Evolutionary conservation across 1,284 basidiomycete genomes (phyloP).

Genomic region (Chondrostereum purpureum): DNA sequence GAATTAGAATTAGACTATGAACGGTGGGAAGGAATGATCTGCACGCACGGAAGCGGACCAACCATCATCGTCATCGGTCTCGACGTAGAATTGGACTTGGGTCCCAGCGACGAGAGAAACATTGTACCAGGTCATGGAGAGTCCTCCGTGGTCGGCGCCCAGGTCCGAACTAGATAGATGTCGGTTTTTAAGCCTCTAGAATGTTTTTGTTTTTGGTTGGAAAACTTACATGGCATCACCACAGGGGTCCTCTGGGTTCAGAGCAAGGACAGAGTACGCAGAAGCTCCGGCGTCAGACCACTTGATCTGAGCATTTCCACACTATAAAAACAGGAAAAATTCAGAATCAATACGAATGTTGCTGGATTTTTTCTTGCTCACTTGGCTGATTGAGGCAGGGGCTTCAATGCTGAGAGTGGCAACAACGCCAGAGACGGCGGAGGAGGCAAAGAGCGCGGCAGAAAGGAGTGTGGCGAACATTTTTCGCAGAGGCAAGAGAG

Average conservation of each 20-base stretch:
- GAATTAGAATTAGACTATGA: constrained; percentile 2
- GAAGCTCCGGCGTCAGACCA: constrained; percentile 40
- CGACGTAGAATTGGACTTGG: constrained; percentile 45
- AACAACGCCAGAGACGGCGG: constrained; percentile 44
- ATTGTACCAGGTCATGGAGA: constrained; percentile 37
- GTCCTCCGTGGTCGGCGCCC: constrained; percentile 33
- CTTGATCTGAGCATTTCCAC: constrained; percentile 40
- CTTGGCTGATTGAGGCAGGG: constrained; percentile 45
- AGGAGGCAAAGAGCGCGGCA: constrained; percentile 55
- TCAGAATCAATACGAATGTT: not conserved
- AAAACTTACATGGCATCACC: constrained; percentile 49
- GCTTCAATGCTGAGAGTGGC: constrained; percentile 49
- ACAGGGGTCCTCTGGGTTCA: constrained; percentile 47
- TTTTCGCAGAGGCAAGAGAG: constrained; percentile 23
- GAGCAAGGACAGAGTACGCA: constrained; percentile 58
- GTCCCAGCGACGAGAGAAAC: constrained; percentile 42
- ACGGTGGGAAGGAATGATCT: constrained; percentile 6
- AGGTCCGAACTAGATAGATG: constrained; percentile 16
- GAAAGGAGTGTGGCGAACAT: constrained; percentile 78
- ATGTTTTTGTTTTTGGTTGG: constrained; percentile 3
- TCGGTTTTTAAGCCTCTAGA: constrained; percentile 8
- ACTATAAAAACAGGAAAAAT: constrained; percentile 33
- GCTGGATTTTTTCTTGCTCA: constrained; percentile 18
- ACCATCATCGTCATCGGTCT: constrained; percentile 48
- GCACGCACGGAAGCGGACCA: constrained; percentile 55